These are phyloP conservation scores for Lycium barbarum DNA, from an alignment of 257 asterid genomes.

Conservation along the genomic window DNA sequence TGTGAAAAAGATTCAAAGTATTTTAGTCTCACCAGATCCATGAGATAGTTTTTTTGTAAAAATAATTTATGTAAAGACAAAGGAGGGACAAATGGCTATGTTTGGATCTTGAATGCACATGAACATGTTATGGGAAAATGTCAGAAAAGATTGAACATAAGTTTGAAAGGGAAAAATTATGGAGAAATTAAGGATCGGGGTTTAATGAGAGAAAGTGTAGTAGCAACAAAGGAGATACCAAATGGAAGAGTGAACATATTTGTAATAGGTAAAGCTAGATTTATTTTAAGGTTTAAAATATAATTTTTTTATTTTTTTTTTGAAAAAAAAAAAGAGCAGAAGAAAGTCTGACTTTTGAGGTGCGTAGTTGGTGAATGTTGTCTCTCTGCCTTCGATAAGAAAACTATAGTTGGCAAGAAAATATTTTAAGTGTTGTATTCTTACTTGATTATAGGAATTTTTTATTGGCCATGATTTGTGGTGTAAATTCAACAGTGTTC, in stretches of 20 bases:
- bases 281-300: background rate
- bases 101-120: slow-evolving; percentile 40
- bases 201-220: slow-evolving; percentile 45
- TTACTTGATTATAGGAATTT: background rate
- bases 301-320: background rate
- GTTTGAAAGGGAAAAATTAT: slow-evolving; percentile 30
- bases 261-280: background rate
- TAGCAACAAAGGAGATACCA: background rate
- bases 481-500: slow-evolving; percentile 7
- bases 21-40: slow-evolving; percentile 46
- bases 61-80: background rate
- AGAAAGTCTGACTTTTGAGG: slow-evolving; percentile 5
- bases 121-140: slow-evolving; percentile 36
- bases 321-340: background rate
- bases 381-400: slow-evolving; percentile 33
- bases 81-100: slow-evolving; percentile 13
- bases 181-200: slow-evolving; percentile 42
- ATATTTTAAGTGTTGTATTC: background rate
- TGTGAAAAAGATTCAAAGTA: slow-evolving; percentile 39
- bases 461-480: background rate
- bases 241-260: slow-evolving; percentile 8
- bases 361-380: slow-evolving; percentile 47
- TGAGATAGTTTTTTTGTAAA: background rate
- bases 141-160: slow-evolving; percentile 24
- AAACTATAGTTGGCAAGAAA: slow-evolving; percentile 49